Evolutionary conservation across 2,329 filamentous ascomycete species (phyloP), one percentile per base, ranked within the genome.

Genomic region (Ascosphaera aggregata): DNA sequence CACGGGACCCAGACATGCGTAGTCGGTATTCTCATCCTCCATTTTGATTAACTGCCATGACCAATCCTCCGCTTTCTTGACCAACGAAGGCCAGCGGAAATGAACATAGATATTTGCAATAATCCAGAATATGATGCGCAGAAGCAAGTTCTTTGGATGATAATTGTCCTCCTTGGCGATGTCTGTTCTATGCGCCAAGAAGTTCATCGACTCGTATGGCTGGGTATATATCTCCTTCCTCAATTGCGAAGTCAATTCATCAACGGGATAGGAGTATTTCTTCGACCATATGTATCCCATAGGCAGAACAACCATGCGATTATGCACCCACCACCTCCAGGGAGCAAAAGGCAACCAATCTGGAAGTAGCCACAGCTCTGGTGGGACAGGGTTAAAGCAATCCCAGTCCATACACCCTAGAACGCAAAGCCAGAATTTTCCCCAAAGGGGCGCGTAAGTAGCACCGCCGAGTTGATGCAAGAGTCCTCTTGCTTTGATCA

Each of bases 281-380:
- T 78, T 82, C 0, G 84, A 92, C 63, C 79, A 93, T 34, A 95
- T 57, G 51, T 79, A 94, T 1, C 78, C 74, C 82, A 95, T 94
- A 3, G 85, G 78, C 37, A 93, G 55, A 50, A 86, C 93, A n/a
- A 98, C 85, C 57, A 80, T 74, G n/a, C 89, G 81, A 57, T 94
- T 94, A 50, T 98, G 89, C 49, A 95, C 80, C 86, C 85, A 94
- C 85, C 86, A 94, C 46, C 82, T 66, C 82, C 84, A 92, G 0
- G 86, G 86, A 3, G 82, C 74, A 51, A 93, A 68, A 1, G 85
- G 85, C 2, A 82, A 68, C 82, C 82, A 93, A 54, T 93, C 80
- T 0, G 85, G 85, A 2, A 94, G 61, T 32, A 93, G 65, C 89
- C 89, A 98, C 35, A 95, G 56, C 60, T 98, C 89, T 0, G 89